Conservation (phyloP, 2,329 filamentous ascomycete genomes). For the Colletotrichum liriopes region DNA sequence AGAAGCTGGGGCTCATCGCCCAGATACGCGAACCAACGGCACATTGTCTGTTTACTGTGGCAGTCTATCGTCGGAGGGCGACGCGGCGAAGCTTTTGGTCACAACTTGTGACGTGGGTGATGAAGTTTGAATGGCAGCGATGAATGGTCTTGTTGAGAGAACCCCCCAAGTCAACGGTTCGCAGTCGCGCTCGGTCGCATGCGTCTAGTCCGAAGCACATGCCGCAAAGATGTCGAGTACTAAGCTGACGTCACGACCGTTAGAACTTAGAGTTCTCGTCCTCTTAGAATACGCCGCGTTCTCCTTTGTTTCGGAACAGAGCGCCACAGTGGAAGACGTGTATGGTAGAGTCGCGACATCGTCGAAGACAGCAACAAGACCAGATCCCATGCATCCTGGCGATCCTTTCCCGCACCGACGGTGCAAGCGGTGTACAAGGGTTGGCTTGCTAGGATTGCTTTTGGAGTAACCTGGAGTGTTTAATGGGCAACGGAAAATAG, state of each 20-base stretch:
- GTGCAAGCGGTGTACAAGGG: background rate
- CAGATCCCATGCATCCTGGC: background rate
- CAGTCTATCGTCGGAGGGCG: background rate
- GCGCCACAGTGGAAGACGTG: background rate
- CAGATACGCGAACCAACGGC: slow-evolving; percentile 36
- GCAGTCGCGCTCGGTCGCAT: background rate
- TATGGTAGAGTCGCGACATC: background rate
- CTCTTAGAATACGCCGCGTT: background rate
- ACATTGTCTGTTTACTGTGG: slow-evolving; percentile 4
- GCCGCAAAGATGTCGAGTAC: background rate
- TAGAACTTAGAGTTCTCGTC: background rate
- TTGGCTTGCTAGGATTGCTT: background rate
- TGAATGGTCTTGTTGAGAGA: no score
- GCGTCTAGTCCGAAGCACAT: background rate
- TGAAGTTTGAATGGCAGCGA: background rate
- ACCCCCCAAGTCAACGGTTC: background rate
- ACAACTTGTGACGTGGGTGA: no score
- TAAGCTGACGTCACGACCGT: slow-evolving; percentile 4
- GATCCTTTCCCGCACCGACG: background rate
- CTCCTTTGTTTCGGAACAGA: background rate
- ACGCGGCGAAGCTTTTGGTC: background rate
- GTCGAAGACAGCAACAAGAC: background rate
- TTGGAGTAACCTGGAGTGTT: background rate
- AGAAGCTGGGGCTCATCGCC: slow-evolving; percentile 37
- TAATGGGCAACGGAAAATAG: background rate